Conservation (phyloP, 306 rosid genomes). For the Betula pendula region DNA sequence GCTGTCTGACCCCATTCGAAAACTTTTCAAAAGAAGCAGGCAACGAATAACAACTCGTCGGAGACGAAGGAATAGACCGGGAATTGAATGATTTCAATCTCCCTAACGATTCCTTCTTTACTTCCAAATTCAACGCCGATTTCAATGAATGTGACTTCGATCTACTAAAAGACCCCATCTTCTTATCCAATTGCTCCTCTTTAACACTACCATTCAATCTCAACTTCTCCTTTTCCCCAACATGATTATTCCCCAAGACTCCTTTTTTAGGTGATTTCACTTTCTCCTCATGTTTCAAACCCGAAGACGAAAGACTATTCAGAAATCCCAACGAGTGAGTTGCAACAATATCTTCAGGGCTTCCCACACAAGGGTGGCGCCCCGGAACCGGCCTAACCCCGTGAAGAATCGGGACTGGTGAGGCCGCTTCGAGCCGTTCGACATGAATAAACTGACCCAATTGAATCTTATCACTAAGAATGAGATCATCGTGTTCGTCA, state of each 20-base stretch:
- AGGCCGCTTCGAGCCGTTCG: conserved; percentile 83
- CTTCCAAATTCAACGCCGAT: conserved; percentile 46
- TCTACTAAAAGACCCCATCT: conserved; percentile 37
- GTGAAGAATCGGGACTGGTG: conserved; percentile 89
- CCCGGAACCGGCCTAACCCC: conserved; percentile 95
- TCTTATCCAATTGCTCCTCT: conserved; percentile 61
- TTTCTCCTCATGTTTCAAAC: conserved; percentile 41
- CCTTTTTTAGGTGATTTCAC: conserved; percentile 43
- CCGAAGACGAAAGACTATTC: conserved; percentile 37
- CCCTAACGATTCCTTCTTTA: conserved; percentile 61
- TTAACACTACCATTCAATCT: conserved; percentile 47
- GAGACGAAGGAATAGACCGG: conserved; percentile 80
- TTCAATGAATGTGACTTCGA: conserved; percentile 54
- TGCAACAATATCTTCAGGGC: conserved; percentile 91
- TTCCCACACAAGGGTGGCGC: conserved; percentile 89
- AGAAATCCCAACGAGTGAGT: conserved; percentile 78
- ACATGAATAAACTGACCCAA: conserved; percentile 90
- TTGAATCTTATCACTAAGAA: conserved; percentile 95
- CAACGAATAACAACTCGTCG: conserved; percentile 81
- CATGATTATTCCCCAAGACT: conserved; percentile 34
- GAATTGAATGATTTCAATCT: conserved; percentile 80
- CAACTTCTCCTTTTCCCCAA: conserved; percentile 47
- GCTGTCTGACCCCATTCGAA: conserved; percentile 70
- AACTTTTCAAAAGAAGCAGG: conserved; percentile 88
- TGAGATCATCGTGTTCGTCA: conserved; percentile 91